Evolutionary conservation across 2,329 filamentous ascomycete genomes (phyloP), one percentile per base, ranked within the genome.

Genomic region (Penicillium sp.): DNA sequence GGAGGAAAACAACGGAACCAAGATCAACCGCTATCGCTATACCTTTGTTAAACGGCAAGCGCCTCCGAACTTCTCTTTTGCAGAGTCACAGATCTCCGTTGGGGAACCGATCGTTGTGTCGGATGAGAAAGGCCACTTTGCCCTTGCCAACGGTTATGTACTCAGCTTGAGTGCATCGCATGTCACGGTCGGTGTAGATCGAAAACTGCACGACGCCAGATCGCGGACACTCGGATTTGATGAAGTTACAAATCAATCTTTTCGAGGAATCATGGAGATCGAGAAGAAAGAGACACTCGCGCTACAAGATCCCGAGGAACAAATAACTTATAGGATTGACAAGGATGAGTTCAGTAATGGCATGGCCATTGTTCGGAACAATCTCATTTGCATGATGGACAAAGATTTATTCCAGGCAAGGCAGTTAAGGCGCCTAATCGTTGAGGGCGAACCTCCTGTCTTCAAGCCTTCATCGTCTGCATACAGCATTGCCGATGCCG

Each of bases 311-410:
- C 66, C 66, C 0, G 66, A 71, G 15, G 68, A 75, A 23, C 68
- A 77, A 39, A 70, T 73, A 4, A 64, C 75, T 27, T 98, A 95
- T 55, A 83, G 92, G 15, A 71, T 98, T 3, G 92, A 98, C 65
- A 95, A 95, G 60, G 92, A 98, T 55, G 92, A 98, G 58, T 98
- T 98, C 64, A 94, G 87, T 65, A 96, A 94, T 55, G 92, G 92
- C 40, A 94, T 98, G 86, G 88, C 92, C 2, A 84, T 84, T 18
- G 85, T 95, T 30, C 81, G 92, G 36, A 95, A 95, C 65, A 98
- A 96, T 52, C 75, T 98, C 1, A 79, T 96, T 20, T 85, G 89
- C 50, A 77, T 95, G 54, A 96, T 98, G 89, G 79, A 85, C 27
- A 80, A 88, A 49, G 78, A 79, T 29, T 71, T 82, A 1, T 82